A percentile compares a stretch with the other conserved stretches of the same genome.
These are phyloP conservation scores for Populus alba DNA, from an alignment of 345 rosid species.

Conservation along the genomic window DNA sequence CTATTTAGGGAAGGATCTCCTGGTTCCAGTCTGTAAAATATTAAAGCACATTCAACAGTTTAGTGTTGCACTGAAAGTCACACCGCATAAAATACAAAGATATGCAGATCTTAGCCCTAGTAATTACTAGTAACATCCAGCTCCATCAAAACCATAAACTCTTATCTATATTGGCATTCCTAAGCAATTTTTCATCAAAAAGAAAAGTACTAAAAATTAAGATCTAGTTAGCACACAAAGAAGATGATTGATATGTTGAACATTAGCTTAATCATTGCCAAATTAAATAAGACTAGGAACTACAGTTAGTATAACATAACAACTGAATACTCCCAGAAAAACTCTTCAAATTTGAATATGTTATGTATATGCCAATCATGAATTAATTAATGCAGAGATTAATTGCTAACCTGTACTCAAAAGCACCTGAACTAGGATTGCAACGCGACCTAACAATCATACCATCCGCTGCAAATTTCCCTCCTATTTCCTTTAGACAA, in stretches of 20 bases:
- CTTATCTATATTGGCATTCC: background rate
- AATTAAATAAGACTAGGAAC: background rate
- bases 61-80: background rate
- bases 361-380: background rate
- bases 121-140: background rate
- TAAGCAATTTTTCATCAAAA: background rate
- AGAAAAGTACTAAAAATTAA: background rate
- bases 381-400: background rate
- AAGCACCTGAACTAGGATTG: slow-evolving; percentile 48
- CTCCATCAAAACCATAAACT: background rate
- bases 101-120: background rate
- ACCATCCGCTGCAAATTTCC: slow-evolving; percentile 43
- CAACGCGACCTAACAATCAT: slow-evolving; percentile 40
- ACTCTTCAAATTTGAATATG: background rate
- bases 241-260: background rate
- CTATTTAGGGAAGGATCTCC: slow-evolving; percentile 25
- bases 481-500: slow-evolving; percentile 52
- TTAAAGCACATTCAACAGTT: background rate
- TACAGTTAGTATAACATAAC: background rate
- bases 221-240: background rate
- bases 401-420: slow-evolving; percentile 53
- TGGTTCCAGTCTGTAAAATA: slow-evolving; percentile 50
- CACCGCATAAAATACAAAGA: background rate
- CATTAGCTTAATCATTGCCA: background rate
- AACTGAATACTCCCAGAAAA: background rate